A percentile compares a stretch with the other conserved stretches of the same genome.
phyloP scores from a whole-genome alignment of 2,329 filamentous ascomycete species.

The Teratosphaeriaceae sp. region DNA sequence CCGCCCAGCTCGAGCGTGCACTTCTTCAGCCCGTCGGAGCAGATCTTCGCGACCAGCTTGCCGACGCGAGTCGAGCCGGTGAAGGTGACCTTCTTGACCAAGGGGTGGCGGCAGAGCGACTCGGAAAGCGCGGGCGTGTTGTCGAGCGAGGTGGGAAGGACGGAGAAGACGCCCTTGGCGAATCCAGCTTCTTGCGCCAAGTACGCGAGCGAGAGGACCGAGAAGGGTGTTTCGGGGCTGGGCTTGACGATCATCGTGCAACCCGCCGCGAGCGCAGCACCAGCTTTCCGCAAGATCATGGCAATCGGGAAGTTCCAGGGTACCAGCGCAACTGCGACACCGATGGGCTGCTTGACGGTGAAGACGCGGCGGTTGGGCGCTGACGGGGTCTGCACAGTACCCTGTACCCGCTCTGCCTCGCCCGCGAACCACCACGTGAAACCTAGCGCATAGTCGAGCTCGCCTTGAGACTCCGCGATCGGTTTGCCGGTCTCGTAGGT shows the following conservation, averaged over 20 bases:
- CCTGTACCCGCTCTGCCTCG: constrained; percentile 57
- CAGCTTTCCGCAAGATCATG: constrained; percentile 61
- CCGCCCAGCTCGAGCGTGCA: constrained; percentile 58
- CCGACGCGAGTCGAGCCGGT: constrained; percentile 56
- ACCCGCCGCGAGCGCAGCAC: constrained; percentile 62
- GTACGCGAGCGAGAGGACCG: constrained; percentile 48
- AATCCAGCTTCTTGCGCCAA: constrained; percentile 52
- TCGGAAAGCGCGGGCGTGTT: constrained; percentile 50
- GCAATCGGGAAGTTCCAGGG: constrained; percentile 57
- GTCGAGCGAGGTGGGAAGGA: constrained; percentile 53
- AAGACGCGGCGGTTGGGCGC: constrained; percentile 59
- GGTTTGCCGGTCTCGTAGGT: constrained; percentile 55
- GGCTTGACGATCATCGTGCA: constrained; percentile 70
- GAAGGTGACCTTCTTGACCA: constrained; percentile 57
- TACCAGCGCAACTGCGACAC: constrained; percentile 60
- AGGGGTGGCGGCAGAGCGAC: constrained; percentile 49
- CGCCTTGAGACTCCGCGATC: constrained; percentile 44
- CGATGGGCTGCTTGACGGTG: constrained; percentile 68
- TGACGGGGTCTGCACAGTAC: constrained; percentile 53
- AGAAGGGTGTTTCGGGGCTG: constrained; percentile 59
- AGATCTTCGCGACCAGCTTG: constrained; percentile 55
- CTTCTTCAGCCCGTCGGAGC: constrained; percentile 56
- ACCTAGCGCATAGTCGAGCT: constrained; percentile 48
- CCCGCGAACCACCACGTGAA: constrained; percentile 55
- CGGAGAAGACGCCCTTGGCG: constrained; percentile 53